Percentiles rank a stretch among this genome's conserved stretches.
Conservation (phyloP, 345 rosid genomes). For the Camelina hispida region DNA sequence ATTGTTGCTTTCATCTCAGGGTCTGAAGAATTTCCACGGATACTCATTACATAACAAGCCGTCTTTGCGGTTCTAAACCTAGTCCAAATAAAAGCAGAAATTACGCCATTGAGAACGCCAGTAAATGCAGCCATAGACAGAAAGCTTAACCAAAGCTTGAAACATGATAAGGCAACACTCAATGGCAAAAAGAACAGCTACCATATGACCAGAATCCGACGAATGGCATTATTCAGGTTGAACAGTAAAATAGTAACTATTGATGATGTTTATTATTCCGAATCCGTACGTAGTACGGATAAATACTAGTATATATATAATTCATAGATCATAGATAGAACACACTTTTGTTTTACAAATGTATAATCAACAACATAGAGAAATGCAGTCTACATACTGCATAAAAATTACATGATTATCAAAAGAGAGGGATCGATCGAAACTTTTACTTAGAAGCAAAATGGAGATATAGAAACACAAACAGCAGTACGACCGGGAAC, state of each 20-base stretch:
- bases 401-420: not conserved
- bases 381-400: not conserved
- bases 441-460: constrained; percentile 35
- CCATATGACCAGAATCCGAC: constrained; percentile 37
- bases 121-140: constrained; percentile 46
- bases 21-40: constrained; percentile 65
- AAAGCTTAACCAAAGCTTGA: constrained; percentile 60
- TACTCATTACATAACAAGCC: constrained; percentile 64
- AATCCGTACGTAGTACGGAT: too few species aligned
- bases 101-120: constrained; percentile 54
- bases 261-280: too few species aligned
- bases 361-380: not conserved
- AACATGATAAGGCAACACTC: constrained; percentile 50
- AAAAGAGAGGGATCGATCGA: not conserved
- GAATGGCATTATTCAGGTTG: too few species aligned
- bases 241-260: too few species aligned
- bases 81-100: constrained; percentile 63
- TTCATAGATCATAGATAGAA: not conserved
- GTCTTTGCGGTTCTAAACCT: constrained; percentile 66
- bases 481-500: constrained; percentile 36
- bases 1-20: constrained; percentile 47
- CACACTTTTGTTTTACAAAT: not conserved
- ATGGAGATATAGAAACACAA: constrained; percentile 35
- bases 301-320: too few species aligned
- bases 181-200: constrained; percentile 41